Conservation (phyloP, 768 basidiomycete genomes). For the Tylopilus plumbeoviolaceoides region DNA sequence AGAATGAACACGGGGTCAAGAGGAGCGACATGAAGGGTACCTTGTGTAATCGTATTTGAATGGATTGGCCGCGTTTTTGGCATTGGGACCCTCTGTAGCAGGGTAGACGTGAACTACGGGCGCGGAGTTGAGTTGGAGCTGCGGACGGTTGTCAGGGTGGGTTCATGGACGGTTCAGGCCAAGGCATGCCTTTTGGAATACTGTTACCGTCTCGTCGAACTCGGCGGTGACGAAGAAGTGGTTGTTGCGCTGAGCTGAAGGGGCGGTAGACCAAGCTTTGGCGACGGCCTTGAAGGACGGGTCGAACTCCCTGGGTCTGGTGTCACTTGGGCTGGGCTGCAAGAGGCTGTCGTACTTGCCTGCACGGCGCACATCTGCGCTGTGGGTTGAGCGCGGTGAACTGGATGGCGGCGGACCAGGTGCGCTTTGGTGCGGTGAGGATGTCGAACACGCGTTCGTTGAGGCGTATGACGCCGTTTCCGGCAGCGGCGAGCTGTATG, state of each 20-base stretch:
- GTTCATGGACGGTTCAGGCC: not conserved
- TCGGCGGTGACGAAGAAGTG: constrained; percentile 95
- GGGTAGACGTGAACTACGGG: constrained; percentile 79
- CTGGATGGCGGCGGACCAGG: constrained; percentile 84
- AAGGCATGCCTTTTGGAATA: constrained; percentile 75
- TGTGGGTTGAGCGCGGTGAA: constrained; percentile 82
- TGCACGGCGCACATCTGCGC: constrained; percentile 90
- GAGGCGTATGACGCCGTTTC: constrained; percentile 80
- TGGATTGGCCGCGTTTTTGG: constrained; percentile 48
- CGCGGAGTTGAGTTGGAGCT: constrained; percentile 83
- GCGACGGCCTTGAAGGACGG: constrained; percentile 81
- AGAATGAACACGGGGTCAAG: not conserved
- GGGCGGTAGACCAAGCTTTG: constrained; percentile 70
- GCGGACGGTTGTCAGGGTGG: constrained; percentile 13
- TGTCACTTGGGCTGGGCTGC: not conserved
- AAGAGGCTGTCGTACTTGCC: constrained; percentile 45
- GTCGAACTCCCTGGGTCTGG: constrained; percentile 67
- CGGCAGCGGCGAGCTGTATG: constrained; percentile 59
- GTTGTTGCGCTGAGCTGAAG: constrained; percentile 57
- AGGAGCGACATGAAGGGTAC: constrained; percentile 38
- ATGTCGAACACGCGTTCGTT: constrained; percentile 74
- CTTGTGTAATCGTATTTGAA: constrained; percentile 75
- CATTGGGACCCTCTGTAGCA: constrained; percentile 64
- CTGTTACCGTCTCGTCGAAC: constrained; percentile 68
- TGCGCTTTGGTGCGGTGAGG: constrained; percentile 67